Evolutionary conservation across 2,329 filamentous ascomycete species (phyloP), one percentile per base, ranked within the genome.

Genomic region (Penicillium crustosum): DNA sequence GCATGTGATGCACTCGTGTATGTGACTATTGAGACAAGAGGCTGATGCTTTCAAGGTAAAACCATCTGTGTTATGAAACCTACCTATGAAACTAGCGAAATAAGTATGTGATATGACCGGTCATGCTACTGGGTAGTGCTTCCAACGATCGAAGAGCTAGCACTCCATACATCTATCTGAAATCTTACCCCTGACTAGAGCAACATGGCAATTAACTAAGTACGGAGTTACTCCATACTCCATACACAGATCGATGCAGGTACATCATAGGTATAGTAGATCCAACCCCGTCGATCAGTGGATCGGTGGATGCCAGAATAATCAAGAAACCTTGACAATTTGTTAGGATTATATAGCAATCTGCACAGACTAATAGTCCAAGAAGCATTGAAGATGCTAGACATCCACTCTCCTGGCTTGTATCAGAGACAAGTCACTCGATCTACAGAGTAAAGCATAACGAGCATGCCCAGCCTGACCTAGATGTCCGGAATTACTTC

Each of bases 221-320:
- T 17, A 36, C 10, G 9, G 31, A 36, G n/a, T 2, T 21, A 42
- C 12, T 4, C 4, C n/a, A n/a, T 21, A 42, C 12, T 4, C 4
- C n/a, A n/a, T 19, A 21, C 19, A 31, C 13, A 25, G 15, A 27
- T 21, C 33, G 35, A 51, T 38, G 21, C n/a, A 36, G 9, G 45
- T 7, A 36, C 23, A 36, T n/a, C 10, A 17, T 29, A 12, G 10
- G 4, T 31, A 12, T 31, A 38, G 10, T 31, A 38, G 48, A 56
- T 51, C 8, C 4, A 44, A 44, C 6, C 19, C 27, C 8, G 58
- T 43, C 47, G 53, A 52, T 60, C 53, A 55, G 48, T 59, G 47
- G 50, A 54, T 27, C 47, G 49, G 48, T 55, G 53, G 48, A 36
- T 39, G 43, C 36, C 33, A 44, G 19, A 25, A 33, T n/a, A 19